A percentile compares a stretch with the other conserved stretches of the same genome.
Conservation (phyloP, 768 basidiomycete species). For the Podaxis sp. region DNA sequence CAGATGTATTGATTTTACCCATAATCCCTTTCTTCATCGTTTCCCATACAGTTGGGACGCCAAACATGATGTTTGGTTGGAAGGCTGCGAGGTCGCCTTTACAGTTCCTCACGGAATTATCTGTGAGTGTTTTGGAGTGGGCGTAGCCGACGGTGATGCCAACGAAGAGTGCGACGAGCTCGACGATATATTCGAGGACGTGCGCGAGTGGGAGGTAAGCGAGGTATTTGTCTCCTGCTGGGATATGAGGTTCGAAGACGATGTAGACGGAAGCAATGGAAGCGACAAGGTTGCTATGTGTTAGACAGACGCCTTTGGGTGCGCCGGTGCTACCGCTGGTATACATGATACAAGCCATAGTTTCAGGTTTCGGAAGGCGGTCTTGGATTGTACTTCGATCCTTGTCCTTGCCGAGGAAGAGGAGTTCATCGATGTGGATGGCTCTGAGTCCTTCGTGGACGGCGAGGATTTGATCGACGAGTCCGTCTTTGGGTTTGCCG, state of each 20-base stretch:
- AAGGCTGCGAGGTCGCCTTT: slow-evolving; percentile 77
- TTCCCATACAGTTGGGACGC: slow-evolving; percentile 91
- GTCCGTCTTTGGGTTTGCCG: slow-evolving; percentile 47
- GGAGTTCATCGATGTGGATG: slow-evolving; percentile 65
- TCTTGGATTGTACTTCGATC: slow-evolving; percentile 31
- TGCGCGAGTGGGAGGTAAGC: slow-evolving; percentile 88
- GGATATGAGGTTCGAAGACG: slow-evolving; percentile 58
- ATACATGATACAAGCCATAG: slow-evolving; percentile 45
- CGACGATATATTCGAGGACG: slow-evolving; percentile 88
- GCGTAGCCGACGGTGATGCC: slow-evolving; percentile 81
- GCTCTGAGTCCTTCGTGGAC: slow-evolving; percentile 52
- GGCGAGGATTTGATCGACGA: slow-evolving; percentile 52
- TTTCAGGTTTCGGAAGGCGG: slow-evolving; percentile 34
- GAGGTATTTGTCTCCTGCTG: slow-evolving; percentile 56
- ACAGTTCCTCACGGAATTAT: slow-evolving; percentile 70
- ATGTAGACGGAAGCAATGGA: slow-evolving; percentile 67
- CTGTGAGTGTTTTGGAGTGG: slow-evolving; percentile 85
- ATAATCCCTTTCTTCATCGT: slow-evolving; percentile 86
- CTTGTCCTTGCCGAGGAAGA: slow-evolving; percentile 50
- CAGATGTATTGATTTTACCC: slow-evolving; percentile 60
- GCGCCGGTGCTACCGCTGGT: slow-evolving; percentile 82
- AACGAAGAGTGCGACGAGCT: slow-evolving; percentile 63
- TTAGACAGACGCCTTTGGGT: slow-evolving; percentile 86
- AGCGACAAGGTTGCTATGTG: slow-evolving; percentile 76
- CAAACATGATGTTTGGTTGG: slow-evolving; percentile 77